Evolutionary conservation across 2,329 filamentous ascomycete species (phyloP), one percentile per base, ranked within the genome.

Genomic region (Pestalotiopsis sp.): DNA sequence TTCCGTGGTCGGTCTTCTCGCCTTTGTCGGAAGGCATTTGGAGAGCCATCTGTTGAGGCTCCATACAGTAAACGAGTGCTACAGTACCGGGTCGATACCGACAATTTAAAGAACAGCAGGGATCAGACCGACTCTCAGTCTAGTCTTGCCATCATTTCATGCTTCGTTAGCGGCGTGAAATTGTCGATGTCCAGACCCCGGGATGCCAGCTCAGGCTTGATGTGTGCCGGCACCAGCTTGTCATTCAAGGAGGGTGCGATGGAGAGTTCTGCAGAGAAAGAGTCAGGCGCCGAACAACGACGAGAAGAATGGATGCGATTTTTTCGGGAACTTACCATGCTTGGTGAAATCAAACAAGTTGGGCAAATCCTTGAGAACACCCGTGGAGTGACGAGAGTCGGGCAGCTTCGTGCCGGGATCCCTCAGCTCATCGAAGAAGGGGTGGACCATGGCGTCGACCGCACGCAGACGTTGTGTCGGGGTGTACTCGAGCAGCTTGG

Each of bases 81-180:
- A 72, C 71, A 75, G 73, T 65, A 64, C 72, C 72, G 74, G 45
- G 73, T 73, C 75, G 77, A 76, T 76, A 75, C 76, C 71, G 75
- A 75, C 75, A 75, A 75, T 71, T 74, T 74, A 73, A 75, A 73
- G 69, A 71, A 71, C 74, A 76, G 71, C 72, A 68, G 73, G 72
- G 69, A 66, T 70, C 66, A 71, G 66, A 69, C 71, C 64, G 76
- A 77, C 76, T 79, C 82, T 95, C 92, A 99, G 84, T 99, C 96
- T 82, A 99, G 87, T 82, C 95, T 94, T 69, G 96, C 96, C 85
- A 97, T 93, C 96, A 99, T 98, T 81, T 98, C 94, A 77, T 96
- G 92, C 86, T 94, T 97, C 77, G 92, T 86, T 85, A 99, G 87
- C 60, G 95, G 95, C 75, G 91, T 94, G 82, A 99, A 93, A 81